phyloP scores from a whole-genome alignment of 2,329 filamentous ascomycete species.

The Fusarium burgessii region DNA sequence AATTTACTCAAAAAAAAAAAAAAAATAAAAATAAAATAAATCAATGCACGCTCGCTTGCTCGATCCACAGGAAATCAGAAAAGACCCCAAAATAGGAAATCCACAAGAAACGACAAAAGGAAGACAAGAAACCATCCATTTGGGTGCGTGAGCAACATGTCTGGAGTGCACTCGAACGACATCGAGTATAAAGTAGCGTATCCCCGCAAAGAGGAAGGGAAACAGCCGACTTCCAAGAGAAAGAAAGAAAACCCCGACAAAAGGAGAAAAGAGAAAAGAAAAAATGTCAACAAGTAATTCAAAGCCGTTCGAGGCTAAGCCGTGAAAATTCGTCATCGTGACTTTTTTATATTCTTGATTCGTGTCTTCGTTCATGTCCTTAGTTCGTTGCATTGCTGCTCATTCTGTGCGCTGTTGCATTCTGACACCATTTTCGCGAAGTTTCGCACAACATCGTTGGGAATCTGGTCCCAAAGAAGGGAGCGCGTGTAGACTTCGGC shows the following conservation, averaged over 20 bases:
- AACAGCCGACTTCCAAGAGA: constrained; percentile 43
- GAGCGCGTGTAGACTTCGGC: constrained; percentile 94
- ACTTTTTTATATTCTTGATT: constrained; percentile 47
- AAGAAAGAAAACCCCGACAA: constrained; percentile 1
- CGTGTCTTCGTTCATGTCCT: constrained; percentile 54
- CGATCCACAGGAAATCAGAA: constrained; percentile 51
- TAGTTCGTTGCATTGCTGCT: constrained; percentile 58
- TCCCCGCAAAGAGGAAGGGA: constrained; percentile 41
- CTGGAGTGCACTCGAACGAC: constrained; percentile 54
- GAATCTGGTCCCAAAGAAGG: constrained; percentile 93
- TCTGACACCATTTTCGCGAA: constrained; percentile 93
- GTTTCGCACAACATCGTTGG: constrained; percentile 88
- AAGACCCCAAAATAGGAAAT: constrained; percentile 49
- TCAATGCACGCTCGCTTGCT: constrained; percentile 53
- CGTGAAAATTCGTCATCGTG: constrained; percentile 52
- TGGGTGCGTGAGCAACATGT: constrained; percentile 64
- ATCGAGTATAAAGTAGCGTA: constrained; percentile 48
- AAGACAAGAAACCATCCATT: constrained; percentile 53
- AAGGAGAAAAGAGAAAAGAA: constrained; percentile 29
- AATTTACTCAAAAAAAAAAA: constrained; percentile 48
- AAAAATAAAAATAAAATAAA: constrained; percentile 24
- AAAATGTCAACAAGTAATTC: constrained; percentile 26
- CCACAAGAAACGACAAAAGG: constrained; percentile 47
- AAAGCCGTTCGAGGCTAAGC: constrained; percentile 37
- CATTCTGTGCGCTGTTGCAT: constrained; percentile 65